Base-by-base conservation (phyloP, 495 filamentous ascomycete species). In the Rhypophila decipiens region DNA sequence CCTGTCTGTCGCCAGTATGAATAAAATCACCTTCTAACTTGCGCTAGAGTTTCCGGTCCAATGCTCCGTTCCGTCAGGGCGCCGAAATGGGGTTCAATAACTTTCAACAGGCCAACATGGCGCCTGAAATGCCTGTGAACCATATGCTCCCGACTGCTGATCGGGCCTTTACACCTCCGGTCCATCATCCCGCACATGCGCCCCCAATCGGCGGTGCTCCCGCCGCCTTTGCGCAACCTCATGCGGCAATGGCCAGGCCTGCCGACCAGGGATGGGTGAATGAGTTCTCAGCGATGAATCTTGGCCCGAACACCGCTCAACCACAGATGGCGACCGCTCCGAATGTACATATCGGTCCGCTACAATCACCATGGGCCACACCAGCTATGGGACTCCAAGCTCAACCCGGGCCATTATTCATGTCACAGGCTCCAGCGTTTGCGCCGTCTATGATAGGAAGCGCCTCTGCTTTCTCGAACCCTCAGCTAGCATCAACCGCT, bases 11-110 rank as follows among this genome's bases (percentile, higher is more conserved):
- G 39, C 36, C 11, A 35, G 35, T 24, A 24, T 38, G 9, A 17
- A 7, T 1, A 9, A 8, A 9, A 11, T 21, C n/a, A 11, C 1
- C 13, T 38, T 9, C 39, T 22, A 9, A 22, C 41, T 24, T 47
- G 2, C 2, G 0, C 21, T 47, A 71, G 68, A 22, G 42, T 18
- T 69, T 71, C 50, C 63, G 63, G 9, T 60, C 53, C 17, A 49
- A 54, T 12, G 33, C 38, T 19, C 19, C 49, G 12, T 39, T 39
- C 24, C 10, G 46, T 17, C 43, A 46, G 37, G 42, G 31, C 40
- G 45, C 57, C 10, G 53, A 59, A 19, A 39, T 24, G 7, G 49
- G 45, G 15, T 64, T 60, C 18, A 51, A 50, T 1, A 41, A 19
- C 35, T 60, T 62, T 12, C 62, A 60, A 48, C 53, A 51, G 34